Evolutionary conservation across 1,139 yeast genomes (phyloP), one percentile per base, ranked within the genome.

Genomic region (Debaryomyces coudertii): DNA sequence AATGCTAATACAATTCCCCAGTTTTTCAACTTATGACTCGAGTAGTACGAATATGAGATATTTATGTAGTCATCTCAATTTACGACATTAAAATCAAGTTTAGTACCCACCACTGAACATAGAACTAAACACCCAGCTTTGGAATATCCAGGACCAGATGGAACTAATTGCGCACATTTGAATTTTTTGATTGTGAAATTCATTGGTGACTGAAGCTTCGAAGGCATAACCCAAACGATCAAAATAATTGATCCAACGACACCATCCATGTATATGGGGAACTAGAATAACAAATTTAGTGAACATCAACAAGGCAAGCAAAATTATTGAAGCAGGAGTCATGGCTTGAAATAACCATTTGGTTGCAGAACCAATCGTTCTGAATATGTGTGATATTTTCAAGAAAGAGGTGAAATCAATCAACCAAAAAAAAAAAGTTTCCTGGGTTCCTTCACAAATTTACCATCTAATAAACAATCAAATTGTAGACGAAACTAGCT

Each of bases 1-100:
- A 77, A 87, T 1, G 74, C 88, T 49, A 83, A 47, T 35, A 77
- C 67, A 54, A 90, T 84, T 61, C 96, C 96, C 54, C 83, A 80
- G 60, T 90, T 85, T 70, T 96, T 83, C 97, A 97, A 90, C 59
- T 80, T 79, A 63, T 90, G 90, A 7, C 68, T 49, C 53, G 78
- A 74, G 36, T 63, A 57, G 65, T 86, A 89, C 9, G 53, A 61
- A 66, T n/a, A 83, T 2, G 83, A 64, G 11, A 55, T 51, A 4
- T 54, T 56, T 40, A 89, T 53, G 61, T 83, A 90, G 15, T 56
- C 68, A 44, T 82, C 76, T 60, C 96, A 96, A 29, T 61, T 52
- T 38, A 90, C 86, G 42, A 52, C 55, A 20, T 53, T 52, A 16
- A 66, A 55, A 43, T 96, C 96, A 4, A 88, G 70, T 4, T 60